Base-by-base conservation (phyloP, 106 monocot genomes). In the Triglochin maritima region DNA sequence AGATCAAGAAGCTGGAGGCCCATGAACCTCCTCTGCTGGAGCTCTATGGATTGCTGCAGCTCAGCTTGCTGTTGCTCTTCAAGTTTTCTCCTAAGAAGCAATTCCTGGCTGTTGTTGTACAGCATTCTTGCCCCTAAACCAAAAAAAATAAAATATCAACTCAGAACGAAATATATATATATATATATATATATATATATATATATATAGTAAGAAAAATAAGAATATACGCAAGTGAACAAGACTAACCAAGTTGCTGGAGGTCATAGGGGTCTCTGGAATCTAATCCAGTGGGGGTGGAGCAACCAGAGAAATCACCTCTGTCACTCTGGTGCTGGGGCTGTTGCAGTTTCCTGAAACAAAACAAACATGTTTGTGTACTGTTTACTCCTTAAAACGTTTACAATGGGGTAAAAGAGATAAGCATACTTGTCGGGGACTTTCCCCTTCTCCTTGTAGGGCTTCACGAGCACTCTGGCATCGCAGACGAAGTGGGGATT, bases 371-470 rank as follows among this genome's bases (percentile, higher is more conserved):
- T 12, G 29, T 29, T 29, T 29, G 29, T 29, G 29, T 29, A 29
- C 29, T 29, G 29, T 1, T 29, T 29, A 29, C 29, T 29, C 29
- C 29, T 29, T 29, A 29, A 29, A 29, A 29, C 29, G 46, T 46
- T 4, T 60, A 54, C 15, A 50, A 69, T 42, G 59, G 41, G 7
- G 70, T 65, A 48, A 60, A 17, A 15, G 60, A 55, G 54, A 42
- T 47, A 49, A 52, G 16, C 75, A 73, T 81, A 93, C 79, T 93
- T 93, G 79, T 93, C 93, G 63, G 88, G 93, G 70, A 93, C 78
- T 76, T 93, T 93, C 16, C 93, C 93, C 80, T 93, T 93, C 86
- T 93, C 93, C 81, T 93, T 93, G 79, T 93, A 93, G 10, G 93
- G 93, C 64, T 93, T 93, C 57, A 93, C 93, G 12, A 93, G 85